Conservation (phyloP, 305 asterid genomes). For the Fraxinus nigra region DNA sequence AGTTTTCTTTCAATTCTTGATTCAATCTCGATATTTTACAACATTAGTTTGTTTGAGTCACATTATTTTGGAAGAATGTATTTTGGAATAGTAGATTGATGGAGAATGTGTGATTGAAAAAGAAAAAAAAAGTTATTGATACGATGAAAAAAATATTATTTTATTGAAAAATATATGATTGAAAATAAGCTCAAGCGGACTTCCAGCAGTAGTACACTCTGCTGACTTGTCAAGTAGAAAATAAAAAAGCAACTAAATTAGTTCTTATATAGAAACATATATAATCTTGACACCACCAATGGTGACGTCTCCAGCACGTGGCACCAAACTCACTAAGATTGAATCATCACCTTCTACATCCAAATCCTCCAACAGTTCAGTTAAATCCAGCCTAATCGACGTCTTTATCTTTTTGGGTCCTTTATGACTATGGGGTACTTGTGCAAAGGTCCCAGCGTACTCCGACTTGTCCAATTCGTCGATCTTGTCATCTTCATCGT, state of each 20-base stretch:
- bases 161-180: no score
- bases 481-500: conserved; percentile 48
- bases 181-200: background rate
- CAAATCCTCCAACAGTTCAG: conserved; percentile 47
- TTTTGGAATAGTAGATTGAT: no score
- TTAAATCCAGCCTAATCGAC: conserved; percentile 24
- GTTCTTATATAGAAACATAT: conserved; percentile 11
- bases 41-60: no score
- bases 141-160: no score
- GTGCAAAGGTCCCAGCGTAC: conserved; percentile 50
- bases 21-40: no score
- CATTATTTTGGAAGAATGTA: no score
- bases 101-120: no score
- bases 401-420: conserved; percentile 12
- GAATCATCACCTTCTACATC: conserved; percentile 43
- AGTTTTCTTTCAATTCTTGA: no score
- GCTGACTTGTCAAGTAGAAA: background rate
- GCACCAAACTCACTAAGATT: conserved; percentile 48
- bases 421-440: conserved; percentile 46
- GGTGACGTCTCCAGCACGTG: conserved; percentile 39
- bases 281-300: conserved; percentile 40
- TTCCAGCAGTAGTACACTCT: background rate
- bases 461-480: conserved; percentile 40
- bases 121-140: no score
- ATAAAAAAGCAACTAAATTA: no score